Base-by-base conservation (phyloP, 352 stramenopile species). In the Phytopythium montanum region DNA sequence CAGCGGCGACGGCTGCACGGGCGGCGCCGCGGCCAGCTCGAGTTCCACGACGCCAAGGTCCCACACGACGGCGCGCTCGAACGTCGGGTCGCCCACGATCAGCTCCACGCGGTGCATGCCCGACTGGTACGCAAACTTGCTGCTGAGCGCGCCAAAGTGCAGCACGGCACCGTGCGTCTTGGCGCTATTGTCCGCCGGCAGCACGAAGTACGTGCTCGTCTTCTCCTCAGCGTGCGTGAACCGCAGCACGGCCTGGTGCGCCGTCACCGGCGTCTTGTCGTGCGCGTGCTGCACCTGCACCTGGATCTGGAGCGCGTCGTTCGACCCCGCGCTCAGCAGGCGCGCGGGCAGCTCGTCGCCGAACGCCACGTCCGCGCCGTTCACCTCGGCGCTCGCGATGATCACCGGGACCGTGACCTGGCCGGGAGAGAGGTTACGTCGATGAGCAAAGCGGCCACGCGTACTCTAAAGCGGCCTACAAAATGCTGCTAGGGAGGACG, bases 121-220 rank as follows among this genome's bases (percentile, higher is more conserved):
- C n/a, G 85, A 95, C 39, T 85, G 76, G 71, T 93, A 93, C 23
- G 66, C 73, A 45, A 94, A 94, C 52, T 88, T 92, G 53, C 90
- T 90, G 73, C 80, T 90, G 7, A 92, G 72, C 39, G 66, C 44
- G 2, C 64, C 65, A n/a, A 95, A 88, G 61, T 82, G 71, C 44
- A 93, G 70, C 46, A 61, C 62, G 5, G 62, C 65, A 33, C 70
- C 64, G 51, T 87, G 79, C 26, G 52, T 73, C 59, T 74, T 72
- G 10, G 56, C 58, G 5, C 48, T 25, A 39, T 63, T 56, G 36
- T 90, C 70, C 2, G 69, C 58, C 14, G 73, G 75, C 23, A 95
- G 72, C 56, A 88, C 74, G 67, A 95, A 92, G 70, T 90, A 91
- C 48, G 83, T 83, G 36, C 89, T 68, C 8, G 66, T 79, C 61